Percentiles rank a stretch among this genome's conserved stretches.
Conservation (phyloP, 2,329 filamentous ascomycete genomes). For the Neonectria faginata region DNA sequence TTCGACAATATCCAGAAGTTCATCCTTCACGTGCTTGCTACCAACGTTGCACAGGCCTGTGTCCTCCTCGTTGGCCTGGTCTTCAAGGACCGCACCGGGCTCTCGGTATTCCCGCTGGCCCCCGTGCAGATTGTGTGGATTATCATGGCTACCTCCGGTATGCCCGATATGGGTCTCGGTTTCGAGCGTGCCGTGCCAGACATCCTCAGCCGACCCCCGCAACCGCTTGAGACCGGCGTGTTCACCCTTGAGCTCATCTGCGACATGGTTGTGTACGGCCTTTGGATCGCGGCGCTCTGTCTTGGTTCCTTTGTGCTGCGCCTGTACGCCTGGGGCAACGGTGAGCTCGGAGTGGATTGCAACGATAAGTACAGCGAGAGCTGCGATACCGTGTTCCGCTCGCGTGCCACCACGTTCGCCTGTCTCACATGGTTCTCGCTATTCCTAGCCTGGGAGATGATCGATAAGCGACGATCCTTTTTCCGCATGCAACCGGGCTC, state of each 20-base stretch:
- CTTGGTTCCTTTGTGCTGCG: conserved; percentile 73
- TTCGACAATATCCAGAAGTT: conserved; percentile 84
- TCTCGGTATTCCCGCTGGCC: conserved; percentile 79
- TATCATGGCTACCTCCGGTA: conserved; percentile 81
- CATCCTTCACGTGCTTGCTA: conserved; percentile 74
- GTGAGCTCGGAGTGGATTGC: conserved; percentile 69
- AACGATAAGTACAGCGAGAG: conserved; percentile 66
- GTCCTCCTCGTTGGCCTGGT: conserved; percentile 77
- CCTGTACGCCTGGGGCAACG: conserved; percentile 71
- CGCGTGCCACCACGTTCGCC: conserved; percentile 78
- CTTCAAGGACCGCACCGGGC: conserved; percentile 73
- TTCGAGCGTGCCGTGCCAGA: conserved; percentile 78
- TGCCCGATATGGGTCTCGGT: conserved; percentile 82
- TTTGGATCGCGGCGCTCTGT: conserved; percentile 75
- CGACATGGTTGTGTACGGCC: conserved; percentile 75
- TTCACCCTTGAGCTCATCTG: conserved; percentile 75
- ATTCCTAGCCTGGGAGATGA: conserved; percentile 83
- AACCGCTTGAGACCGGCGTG: conserved; percentile 69
- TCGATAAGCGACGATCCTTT: conserved; percentile 77
- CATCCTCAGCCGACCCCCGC: conserved; percentile 76
- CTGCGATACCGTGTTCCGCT: conserved; percentile 76
- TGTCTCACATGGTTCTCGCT: conserved; percentile 81
- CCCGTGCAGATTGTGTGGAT: conserved; percentile 86
- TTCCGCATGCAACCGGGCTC: conserved; percentile 78
- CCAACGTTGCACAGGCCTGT: conserved; percentile 78